Evolutionary conservation across 2,329 filamentous ascomycete genomes (phyloP).

Genomic region (Chrysoporthe deuterocubensis): DNA sequence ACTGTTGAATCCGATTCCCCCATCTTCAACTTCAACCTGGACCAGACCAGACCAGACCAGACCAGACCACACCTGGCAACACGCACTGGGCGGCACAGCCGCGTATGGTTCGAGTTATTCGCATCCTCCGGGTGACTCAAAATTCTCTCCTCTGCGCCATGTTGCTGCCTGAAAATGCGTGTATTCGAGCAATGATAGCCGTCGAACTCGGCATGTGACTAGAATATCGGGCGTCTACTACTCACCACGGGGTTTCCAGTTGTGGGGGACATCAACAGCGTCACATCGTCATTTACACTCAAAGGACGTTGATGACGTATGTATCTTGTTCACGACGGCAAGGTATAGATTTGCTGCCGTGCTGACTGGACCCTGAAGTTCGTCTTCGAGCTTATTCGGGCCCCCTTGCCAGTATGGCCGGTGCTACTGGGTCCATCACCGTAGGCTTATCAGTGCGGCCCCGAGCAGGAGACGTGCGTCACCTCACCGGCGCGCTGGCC

Average conservation of each 20-base stretch:
- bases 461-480: conserved; percentile 16
- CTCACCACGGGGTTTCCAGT: background rate
- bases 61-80: background rate
- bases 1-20: background rate
- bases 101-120: background rate
- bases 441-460: conserved; percentile 12
- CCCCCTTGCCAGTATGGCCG: background rate
- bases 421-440: background rate
- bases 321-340: conserved; percentile 13
- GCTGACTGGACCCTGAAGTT: background rate
- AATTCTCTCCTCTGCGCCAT: background rate
- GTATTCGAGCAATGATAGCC: background rate
- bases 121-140: conserved; percentile 4
- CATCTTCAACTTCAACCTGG: background rate
- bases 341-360: background rate
- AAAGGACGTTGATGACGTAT: conserved; percentile 16
- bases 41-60: background rate
- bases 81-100: background rate
- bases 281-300: conserved; percentile 5
- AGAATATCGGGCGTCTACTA: background rate
- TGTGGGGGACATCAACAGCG: background rate
- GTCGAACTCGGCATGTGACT: background rate
- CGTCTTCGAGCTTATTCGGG: background rate
- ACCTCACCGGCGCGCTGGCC: conserved; percentile 6
- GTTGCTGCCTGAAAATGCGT: conserved; percentile 2